A percentile compares a stretch with the other conserved stretches of the same genome.
Evolutionary conservation across 805 yeast species (phyloP).

Genomic region (Hanseniaspora clermontiae): DNA sequence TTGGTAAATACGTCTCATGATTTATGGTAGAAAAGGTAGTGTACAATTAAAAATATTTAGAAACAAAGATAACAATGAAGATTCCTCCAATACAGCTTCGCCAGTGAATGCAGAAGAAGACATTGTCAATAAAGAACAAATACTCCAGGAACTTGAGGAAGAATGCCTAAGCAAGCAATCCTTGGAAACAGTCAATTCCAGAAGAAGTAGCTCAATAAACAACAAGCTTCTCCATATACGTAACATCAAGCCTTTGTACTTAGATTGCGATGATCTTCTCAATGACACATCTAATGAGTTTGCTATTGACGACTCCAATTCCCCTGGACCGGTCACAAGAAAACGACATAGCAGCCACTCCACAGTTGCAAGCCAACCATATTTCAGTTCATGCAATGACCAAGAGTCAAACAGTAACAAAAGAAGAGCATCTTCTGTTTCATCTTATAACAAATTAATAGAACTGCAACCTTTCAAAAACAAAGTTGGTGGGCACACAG

Average conservation of each 20-base stretch:
- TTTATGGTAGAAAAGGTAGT: slow-evolving; percentile 27
- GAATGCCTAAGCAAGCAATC: not conserved
- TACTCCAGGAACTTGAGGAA: not conserved
- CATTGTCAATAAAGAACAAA: not conserved
- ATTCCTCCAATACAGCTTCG: not conserved
- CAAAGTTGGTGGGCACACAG: slow-evolving; percentile 97
- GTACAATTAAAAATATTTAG: slow-evolving; percentile 25
- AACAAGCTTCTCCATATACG: slow-evolving; percentile 15
- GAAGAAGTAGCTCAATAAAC: not conserved
- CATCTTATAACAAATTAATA: slow-evolving; percentile 29
- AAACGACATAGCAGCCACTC: slow-evolving; percentile 6
- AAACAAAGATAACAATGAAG: slow-evolving; percentile 21
- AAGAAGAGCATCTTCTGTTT: slow-evolving; percentile 23
- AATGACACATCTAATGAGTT: not conserved
- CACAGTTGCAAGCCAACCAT: not conserved
- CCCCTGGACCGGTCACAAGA: not conserved
- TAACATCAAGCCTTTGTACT: slow-evolving; percentile 8
- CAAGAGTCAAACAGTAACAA: slow-evolving; percentile 13
- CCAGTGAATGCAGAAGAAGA: not conserved
- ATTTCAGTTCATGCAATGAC: slow-evolving; percentile 11
- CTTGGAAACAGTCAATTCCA: not conserved
- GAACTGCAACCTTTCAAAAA: slow-evolving; percentile 84
- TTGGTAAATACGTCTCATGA: not conserved
- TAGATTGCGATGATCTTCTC: slow-evolving; percentile 11
- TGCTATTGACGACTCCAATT: not conserved